Conservation (phyloP, 2,329 filamentous ascomycete species). For the Penicillium sp. region DNA sequence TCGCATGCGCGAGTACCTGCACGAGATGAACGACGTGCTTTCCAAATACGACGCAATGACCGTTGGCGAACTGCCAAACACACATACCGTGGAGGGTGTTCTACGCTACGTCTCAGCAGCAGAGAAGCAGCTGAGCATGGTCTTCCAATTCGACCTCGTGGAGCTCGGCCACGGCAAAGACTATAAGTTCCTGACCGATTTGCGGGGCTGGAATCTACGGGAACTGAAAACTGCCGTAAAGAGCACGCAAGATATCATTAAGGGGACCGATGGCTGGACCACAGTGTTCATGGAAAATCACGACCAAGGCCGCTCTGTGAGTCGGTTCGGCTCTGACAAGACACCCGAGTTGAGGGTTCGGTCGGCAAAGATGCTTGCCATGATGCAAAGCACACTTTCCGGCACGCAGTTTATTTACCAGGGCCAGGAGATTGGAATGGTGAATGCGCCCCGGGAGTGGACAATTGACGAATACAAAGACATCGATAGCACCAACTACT, state of each 20-base stretch:
- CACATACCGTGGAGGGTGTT: constrained; percentile 57
- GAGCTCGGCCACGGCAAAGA: constrained; percentile 53
- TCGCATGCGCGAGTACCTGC: constrained; percentile 64
- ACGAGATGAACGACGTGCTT: constrained; percentile 62
- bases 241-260: constrained; percentile 53
- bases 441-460: constrained; percentile 53
- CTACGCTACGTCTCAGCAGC: constrained; percentile 58
- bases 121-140: constrained; percentile 64
- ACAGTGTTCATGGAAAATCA: constrained; percentile 64
- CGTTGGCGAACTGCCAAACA: constrained; percentile 66
- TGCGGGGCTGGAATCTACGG: constrained; percentile 45
- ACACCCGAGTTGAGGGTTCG: constrained; percentile 45
- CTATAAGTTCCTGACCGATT: constrained; percentile 47
- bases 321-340: constrained; percentile 52
- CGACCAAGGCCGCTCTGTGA: constrained; percentile 57
- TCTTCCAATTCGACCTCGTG: constrained; percentile 57
- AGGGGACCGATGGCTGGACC: constrained; percentile 52
- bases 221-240: constrained; percentile 43
- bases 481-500: constrained; percentile 50
- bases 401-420: constrained; percentile 61
- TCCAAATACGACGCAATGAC: constrained; percentile 66
- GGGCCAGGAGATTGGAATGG: constrained; percentile 61
- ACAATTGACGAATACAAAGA: constrained; percentile 44
- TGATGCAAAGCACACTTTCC: constrained; percentile 48
- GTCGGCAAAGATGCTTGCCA: constrained; percentile 54